phyloP scores from a whole-genome alignment of 169 alveolate genomes.

The Plasmodium inui region DNA sequence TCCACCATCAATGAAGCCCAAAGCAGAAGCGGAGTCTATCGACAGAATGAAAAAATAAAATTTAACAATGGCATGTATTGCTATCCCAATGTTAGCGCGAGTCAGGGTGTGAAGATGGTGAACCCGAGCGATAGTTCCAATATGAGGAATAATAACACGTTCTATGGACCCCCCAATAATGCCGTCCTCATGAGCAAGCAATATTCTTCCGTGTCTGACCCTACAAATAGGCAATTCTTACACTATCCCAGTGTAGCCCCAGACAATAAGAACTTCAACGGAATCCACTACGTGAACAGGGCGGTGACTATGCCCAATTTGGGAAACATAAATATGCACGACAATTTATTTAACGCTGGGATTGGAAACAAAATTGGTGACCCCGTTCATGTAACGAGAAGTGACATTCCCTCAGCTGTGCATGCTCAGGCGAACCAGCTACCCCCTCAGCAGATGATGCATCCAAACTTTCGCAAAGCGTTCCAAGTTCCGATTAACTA shows the following conservation, averaged over 20 bases:
- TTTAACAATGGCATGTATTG: background rate
- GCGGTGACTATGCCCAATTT: background rate
- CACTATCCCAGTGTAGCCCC: background rate
- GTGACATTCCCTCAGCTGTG: background rate
- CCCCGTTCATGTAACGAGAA: background rate
- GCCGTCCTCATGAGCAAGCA: constrained; percentile 1
- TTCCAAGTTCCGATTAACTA: background rate
- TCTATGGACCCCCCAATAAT: background rate
- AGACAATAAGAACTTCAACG: background rate
- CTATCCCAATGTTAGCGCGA: background rate
- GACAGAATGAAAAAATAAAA: background rate
- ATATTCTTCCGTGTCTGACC: background rate
- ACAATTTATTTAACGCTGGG: background rate
- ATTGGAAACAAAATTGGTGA: background rate
- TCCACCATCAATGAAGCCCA: background rate
- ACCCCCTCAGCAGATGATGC: background rate
- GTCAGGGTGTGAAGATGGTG: background rate
- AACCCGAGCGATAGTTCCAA: background rate
- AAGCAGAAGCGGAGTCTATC: background rate
- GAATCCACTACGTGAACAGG: background rate
- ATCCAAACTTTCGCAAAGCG: background rate
- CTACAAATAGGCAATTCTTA: background rate
- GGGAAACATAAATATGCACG: background rate
- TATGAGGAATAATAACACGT: background rate
- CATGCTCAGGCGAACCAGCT: background rate